Percentiles rank a stretch among this genome's conserved stretches.
Evolutionary conservation across 2,329 filamentous ascomycete genomes (phyloP).

Genomic region (Trichoderma simmonsii): DNA sequence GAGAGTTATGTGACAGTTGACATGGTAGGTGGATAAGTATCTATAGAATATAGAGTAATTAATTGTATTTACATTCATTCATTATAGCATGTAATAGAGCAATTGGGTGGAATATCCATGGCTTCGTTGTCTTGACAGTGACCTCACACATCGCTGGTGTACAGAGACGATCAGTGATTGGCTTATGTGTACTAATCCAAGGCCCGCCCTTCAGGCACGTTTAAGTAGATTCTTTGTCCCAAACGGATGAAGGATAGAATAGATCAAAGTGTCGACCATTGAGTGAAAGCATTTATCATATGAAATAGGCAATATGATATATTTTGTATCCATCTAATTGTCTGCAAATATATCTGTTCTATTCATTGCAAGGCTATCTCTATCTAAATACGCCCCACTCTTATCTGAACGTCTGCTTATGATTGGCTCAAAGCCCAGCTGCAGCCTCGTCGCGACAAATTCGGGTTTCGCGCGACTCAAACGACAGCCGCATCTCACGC

Average conservation of each 20-base stretch:
- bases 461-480: slow-evolving; percentile 30
- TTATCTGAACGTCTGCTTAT: no score
- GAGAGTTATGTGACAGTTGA: neutral
- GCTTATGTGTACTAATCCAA: neutral
- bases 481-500: neutral
- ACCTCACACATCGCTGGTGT: neutral
- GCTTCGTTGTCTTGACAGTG: neutral
- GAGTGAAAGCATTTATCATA: neutral
- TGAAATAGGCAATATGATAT: neutral
- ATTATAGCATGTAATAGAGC: neutral
- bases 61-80: neutral
- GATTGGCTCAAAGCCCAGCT: slow-evolving; percentile 28
- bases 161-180: neutral
- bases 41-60: neutral
- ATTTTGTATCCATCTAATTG: neutral
- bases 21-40: neutral
- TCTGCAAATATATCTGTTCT: no score
- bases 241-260: no score
- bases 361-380: neutral
- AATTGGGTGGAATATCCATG: neutral
- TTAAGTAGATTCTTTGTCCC: no score
- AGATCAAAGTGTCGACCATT: neutral
- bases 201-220: neutral
- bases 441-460: slow-evolving; percentile 39
- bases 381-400: slow-evolving; percentile 22